Conservation (phyloP, 345 rosid genomes). For the Citrus sinensis region DVS_A1.0 CM039165.1:30248001-30248500, state of each 20-base stretch:
- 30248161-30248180: neutral
- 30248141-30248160: neutral
- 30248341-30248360: neutral
- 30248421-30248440: neutral
- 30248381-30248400: neutral
- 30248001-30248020: neutral
- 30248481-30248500: neutral
- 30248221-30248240: neutral
- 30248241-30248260: constrained; percentile 1
- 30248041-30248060: neutral
- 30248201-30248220: neutral
- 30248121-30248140: neutral
- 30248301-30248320: neutral
- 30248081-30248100: neutral
- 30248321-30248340: neutral
- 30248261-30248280: neutral
- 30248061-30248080: neutral
- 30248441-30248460: neutral
- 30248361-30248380: neutral
- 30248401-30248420: neutral
- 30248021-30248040: neutral
- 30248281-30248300: neutral
- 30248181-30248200: neutral
- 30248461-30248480: neutral
- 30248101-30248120: neutral